Conservation (phyloP, 768 basidiomycete species). For the Boletus coccyginus region DNA sequence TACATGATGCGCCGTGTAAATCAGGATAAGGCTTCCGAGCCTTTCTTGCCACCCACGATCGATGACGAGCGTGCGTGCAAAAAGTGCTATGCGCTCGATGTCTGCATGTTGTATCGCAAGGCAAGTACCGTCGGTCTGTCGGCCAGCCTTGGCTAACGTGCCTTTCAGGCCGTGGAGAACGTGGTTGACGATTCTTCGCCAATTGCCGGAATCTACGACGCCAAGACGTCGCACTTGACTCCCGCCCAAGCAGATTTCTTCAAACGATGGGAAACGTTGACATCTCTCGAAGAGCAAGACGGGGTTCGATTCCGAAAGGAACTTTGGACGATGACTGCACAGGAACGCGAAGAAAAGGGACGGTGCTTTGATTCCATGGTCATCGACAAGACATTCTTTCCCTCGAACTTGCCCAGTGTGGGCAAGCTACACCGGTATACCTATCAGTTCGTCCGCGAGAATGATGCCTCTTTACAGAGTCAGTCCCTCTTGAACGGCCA, state of each 20-base stretch:
- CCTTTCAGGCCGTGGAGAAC: slow-evolving; percentile 62
- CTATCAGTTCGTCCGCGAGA: slow-evolving; percentile 62
- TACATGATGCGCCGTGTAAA: slow-evolving; percentile 60
- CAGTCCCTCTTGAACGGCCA: slow-evolving; percentile 67
- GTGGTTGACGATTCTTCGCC: slow-evolving; percentile 51
- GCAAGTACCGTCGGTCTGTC: slow-evolving; percentile 33
- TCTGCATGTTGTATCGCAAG: slow-evolving; percentile 94
- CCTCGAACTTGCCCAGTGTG: slow-evolving; percentile 21
- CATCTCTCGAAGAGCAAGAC: slow-evolving; percentile 87
- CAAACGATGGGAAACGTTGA: slow-evolving; percentile 83
- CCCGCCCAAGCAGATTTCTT: slow-evolving; percentile 72
- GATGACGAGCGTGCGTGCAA: slow-evolving; percentile 79
- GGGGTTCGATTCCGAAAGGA: slow-evolving; percentile 82
- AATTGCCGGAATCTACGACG: slow-evolving; percentile 65
- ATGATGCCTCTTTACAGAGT: slow-evolving; percentile 3
- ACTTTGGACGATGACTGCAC: slow-evolving; percentile 87
- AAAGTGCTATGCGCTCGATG: slow-evolving; percentile 77
- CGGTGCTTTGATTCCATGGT: slow-evolving; percentile 84
- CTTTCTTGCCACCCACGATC: slow-evolving; percentile 84
- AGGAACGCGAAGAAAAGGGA: slow-evolving; percentile 75
- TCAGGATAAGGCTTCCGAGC: slow-evolving; percentile 33
- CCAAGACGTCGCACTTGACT: slow-evolving; percentile 81
- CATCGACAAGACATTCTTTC: slow-evolving; percentile 45
- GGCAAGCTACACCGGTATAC: slow-evolving; percentile 75
- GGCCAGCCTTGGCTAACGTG: background rate